Conservation (phyloP, 768 basidiomycete species). For the Trametes villosa region DNA sequence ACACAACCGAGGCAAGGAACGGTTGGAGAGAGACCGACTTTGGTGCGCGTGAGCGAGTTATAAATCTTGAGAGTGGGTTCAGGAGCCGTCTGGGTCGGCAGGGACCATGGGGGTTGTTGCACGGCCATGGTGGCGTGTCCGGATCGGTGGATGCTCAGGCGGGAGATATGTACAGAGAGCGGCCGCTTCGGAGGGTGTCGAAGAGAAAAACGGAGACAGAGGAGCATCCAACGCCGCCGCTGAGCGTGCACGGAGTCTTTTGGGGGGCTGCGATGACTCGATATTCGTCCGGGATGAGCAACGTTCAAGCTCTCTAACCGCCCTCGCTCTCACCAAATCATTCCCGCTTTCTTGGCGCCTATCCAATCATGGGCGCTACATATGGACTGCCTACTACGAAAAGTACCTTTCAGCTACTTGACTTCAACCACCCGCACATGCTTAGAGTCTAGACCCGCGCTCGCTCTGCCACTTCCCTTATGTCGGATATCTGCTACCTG, state of each 20-base stretch:
- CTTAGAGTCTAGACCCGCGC: too few relatives aligned
- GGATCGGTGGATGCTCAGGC: not conserved
- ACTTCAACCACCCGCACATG: too few relatives aligned
- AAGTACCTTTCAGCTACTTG: too few relatives aligned
- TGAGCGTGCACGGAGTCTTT: conserved; percentile 9
- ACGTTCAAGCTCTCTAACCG: not conserved
- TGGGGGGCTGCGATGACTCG: conserved; percentile 11
- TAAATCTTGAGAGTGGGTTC: conserved; percentile 82
- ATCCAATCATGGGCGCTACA: not conserved
- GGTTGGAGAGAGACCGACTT: conserved; percentile 53
- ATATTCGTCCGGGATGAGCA: conserved; percentile 7
- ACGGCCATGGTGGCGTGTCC: conserved; percentile 50
- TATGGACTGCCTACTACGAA: too few relatives aligned
- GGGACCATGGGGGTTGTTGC: conserved; percentile 61
- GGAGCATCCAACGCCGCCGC: conserved; percentile 8
- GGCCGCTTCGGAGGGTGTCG: not conserved
- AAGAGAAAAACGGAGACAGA: not conserved
- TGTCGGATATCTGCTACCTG: too few relatives aligned
- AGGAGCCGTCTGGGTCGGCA: conserved; percentile 47
- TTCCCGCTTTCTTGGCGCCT: not conserved
- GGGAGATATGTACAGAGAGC: not conserved
- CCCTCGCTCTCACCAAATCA: not conserved
- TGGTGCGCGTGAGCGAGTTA: conserved; percentile 91
- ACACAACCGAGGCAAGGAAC: conserved; percentile 3
- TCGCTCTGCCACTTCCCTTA: too few relatives aligned